phyloP scores from a whole-genome alignment of 2,329 filamentous ascomycete species.

The Fusarium zealandicum region DNA sequence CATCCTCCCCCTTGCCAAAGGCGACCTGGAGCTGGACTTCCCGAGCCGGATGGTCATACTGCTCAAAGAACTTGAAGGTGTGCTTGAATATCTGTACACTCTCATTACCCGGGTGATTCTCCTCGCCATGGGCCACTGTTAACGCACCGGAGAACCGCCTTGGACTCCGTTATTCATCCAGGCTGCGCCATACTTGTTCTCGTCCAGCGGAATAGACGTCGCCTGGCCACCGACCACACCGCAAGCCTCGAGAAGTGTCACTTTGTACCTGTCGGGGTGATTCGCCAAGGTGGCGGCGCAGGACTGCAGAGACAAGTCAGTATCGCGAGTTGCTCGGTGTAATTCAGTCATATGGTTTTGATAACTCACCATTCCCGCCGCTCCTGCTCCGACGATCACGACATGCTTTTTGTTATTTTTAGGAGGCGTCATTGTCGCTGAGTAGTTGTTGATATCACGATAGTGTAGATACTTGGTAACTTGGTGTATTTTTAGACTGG shows the following conservation, averaged over 20 bases:
- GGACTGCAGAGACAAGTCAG: slow-evolving; percentile 50
- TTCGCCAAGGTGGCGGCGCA: slow-evolving; percentile 72
- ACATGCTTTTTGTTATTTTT: slow-evolving; percentile 53
- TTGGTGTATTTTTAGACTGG: neutral
- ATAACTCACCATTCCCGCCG: slow-evolving; percentile 63
- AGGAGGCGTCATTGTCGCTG: slow-evolving; percentile 5
- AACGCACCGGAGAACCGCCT: slow-evolving; percentile 56
- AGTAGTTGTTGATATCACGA: neutral
- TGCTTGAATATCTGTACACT: slow-evolving; percentile 67
- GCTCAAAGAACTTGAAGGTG: slow-evolving; percentile 69
- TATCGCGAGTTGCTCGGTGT: neutral
- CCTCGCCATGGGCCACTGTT: neutral
- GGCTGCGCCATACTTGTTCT: slow-evolving; percentile 61
- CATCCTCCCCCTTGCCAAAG: slow-evolving; percentile 64
- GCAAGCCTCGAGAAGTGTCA: slow-evolving; percentile 68
- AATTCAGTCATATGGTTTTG: neutral
- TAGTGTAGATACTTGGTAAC: neutral
- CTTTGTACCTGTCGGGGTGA: slow-evolving; percentile 69
- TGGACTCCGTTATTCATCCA: slow-evolving; percentile 72
- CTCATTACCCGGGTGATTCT: neutral
- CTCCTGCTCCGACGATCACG: slow-evolving; percentile 67
- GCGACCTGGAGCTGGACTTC: slow-evolving; percentile 68
- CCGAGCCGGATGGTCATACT: slow-evolving; percentile 62
- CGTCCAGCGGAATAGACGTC: slow-evolving; percentile 65
- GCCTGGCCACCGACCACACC: slow-evolving; percentile 68